Percentiles rank a stretch among this genome's conserved stretches.
phyloP scores from a whole-genome alignment of 345 rosid genomes.

The Murraya koenigii region DNA sequence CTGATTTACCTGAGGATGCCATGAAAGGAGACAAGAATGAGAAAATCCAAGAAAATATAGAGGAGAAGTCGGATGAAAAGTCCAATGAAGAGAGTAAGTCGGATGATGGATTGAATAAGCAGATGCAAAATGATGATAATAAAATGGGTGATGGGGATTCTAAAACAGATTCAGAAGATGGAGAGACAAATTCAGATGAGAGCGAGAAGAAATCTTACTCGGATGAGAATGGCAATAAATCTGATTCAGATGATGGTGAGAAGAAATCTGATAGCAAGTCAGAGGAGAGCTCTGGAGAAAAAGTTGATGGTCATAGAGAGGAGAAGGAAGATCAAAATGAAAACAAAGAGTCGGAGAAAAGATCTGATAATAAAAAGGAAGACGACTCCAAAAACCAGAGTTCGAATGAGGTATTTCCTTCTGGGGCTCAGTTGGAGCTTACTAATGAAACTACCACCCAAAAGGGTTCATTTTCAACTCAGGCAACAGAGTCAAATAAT shows the following conservation, averaged over 20 bases:
- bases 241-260: conserved; percentile 39
- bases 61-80: conserved; percentile 30
- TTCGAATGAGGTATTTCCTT: conserved; percentile 60
- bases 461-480: conserved; percentile 82
- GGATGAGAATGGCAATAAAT: conserved; percentile 35
- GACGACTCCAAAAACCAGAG: conserved; percentile 44
- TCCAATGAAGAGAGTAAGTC: conserved; percentile 37
- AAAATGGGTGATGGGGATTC: conserved; percentile 28
- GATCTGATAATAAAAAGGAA: conserved; percentile 37
- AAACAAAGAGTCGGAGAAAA: conserved; percentile 36
- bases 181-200: conserved; percentile 33
- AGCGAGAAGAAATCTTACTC: conserved; percentile 35
- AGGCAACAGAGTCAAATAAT: conserved; percentile 80
- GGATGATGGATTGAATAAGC: conserved; percentile 28
- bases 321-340: conserved; percentile 44
- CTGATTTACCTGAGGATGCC: conserved; percentile 64
- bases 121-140: conserved; percentile 28
- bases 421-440: conserved; percentile 82
- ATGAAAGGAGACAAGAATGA: conserved; percentile 49
- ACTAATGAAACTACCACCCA: conserved; percentile 65
- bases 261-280: conserved; percentile 35
- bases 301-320: conserved; percentile 41
- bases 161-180: conserved; percentile 23
- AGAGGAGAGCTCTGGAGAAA: conserved; percentile 32
- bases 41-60: conserved; percentile 36